Evolutionary conservation across 2,329 filamentous ascomycete genomes (phyloP).

Genomic region (Talaromyces sp.): DNA sequence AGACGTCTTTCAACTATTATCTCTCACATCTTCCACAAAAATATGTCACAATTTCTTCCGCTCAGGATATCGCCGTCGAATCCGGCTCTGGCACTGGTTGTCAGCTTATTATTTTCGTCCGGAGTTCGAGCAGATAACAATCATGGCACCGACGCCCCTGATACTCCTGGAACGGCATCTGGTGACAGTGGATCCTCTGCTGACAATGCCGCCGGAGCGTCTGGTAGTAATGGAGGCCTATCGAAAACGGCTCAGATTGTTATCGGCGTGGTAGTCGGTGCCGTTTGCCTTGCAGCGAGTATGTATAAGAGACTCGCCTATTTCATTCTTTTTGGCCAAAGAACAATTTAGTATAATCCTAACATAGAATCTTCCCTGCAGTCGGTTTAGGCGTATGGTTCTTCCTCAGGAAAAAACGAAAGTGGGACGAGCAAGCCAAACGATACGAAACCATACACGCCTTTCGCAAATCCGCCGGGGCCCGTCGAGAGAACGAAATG

Average conservation of each 20-base stretch:
- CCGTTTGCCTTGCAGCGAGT: constrained; percentile 22
- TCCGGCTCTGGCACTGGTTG: constrained; percentile 6
- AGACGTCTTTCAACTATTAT: neutral
- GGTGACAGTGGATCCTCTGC: neutral
- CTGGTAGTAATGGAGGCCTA: constrained; percentile 10
- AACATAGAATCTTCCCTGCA: constrained; percentile 7
- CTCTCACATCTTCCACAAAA: neutral
- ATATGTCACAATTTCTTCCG: constrained; percentile 5
- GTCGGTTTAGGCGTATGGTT: constrained; percentile 22
- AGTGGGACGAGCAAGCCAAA: constrained; percentile 18
- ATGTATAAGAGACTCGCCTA: constrained; percentile 6
- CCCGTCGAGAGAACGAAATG: constrained; percentile 2
- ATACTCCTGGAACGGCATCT: neutral
- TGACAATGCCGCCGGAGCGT: constrained; percentile 12
- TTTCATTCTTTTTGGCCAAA: neutral
- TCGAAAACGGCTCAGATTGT: constrained; percentile 18
- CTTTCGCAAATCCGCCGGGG: constrained; percentile 4
- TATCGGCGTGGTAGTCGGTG: constrained; percentile 26
- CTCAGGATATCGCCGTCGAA: neutral
- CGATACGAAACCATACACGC: constrained; percentile 16
- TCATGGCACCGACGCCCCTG: constrained; percentile 11
- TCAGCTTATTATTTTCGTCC: constrained; percentile 1
- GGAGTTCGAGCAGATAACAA: constrained; percentile 3
- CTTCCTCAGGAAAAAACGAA: constrained; percentile 21
- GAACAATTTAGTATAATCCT: neutral